Evolutionary conservation across 2,329 filamentous ascomycete genomes (phyloP), one percentile per base, ranked within the genome.

Genomic region (Juglanconis sp.): DNA sequence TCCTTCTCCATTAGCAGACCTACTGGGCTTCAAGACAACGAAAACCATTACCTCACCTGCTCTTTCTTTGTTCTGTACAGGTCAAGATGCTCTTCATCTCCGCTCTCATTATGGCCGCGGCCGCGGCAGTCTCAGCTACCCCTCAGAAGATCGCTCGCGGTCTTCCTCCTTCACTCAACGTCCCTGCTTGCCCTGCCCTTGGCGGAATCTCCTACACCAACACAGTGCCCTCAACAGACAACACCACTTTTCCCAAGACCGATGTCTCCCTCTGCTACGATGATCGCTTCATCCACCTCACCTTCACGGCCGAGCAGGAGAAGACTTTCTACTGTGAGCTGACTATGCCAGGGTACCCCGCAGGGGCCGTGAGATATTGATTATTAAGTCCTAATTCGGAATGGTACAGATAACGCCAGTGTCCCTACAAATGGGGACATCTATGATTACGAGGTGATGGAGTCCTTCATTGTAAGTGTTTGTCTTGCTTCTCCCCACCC

Each of bases 381-480:
- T 30, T 46, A 46, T 8, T 46, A 13, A 24, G 15, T 30, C 34
- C 42, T 51, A 10, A 58, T 24, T 10, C 6, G 9, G 8, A 35
- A 8, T 11, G 1, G 15, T 10, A 10, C 11, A 63, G 61, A 63
- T 53, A 63, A 63, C n/a, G 38, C 40, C 32, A 63, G 53, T 30
- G 31, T 63, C 13, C 72, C 67, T 56, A 80, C 73, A 48, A 81
- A 82, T 62, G 78, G 75, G 53, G 71, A 75, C 49, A 77, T 82
- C 53, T 82, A 74, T 72, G 65, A 74, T 56, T 81, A 81, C 66
- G 77, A 81, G 64, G 79, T 81, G 40, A 79, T 82, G 75, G 80
- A 81, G 65, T 74, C 74, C 10, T 82, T 82, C 65, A 74, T 82
- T 9, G 61, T 63, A 47, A 49, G 60, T 59, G 3, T 24, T 35